Evolutionary conservation across 1,284 basidiomycete genomes (phyloP).

Genomic region (Cronartium ribicola): DNA sequence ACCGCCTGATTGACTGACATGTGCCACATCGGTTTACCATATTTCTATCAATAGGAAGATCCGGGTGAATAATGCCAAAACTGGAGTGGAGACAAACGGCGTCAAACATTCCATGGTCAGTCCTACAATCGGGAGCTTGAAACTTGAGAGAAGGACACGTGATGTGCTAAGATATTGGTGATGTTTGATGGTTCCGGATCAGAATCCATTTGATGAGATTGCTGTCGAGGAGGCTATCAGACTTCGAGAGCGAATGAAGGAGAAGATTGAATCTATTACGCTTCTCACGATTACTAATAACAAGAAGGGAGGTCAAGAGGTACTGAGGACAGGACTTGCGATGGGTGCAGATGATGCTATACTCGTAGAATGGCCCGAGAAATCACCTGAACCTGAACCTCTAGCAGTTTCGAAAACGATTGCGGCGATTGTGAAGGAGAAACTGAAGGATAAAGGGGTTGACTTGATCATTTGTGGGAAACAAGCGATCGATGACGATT

Average conservation of each 20-base stretch:
- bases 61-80: slow-evolving; percentile 83
- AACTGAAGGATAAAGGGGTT: slow-evolving; percentile 60
- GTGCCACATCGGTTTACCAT: background rate
- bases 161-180: slow-evolving; percentile 9
- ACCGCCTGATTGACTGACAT: slow-evolving; percentile 8
- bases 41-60: slow-evolving; percentile 67
- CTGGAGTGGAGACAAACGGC: slow-evolving; percentile 84
- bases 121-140: background rate
- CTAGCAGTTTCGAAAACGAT: slow-evolving; percentile 81
- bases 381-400: slow-evolving; percentile 67
- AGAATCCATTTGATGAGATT: slow-evolving; percentile 56
- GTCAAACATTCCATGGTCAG: slow-evolving; percentile 93
- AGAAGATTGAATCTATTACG: slow-evolving; percentile 74
- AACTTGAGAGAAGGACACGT: background rate
- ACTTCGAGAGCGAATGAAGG: slow-evolving; percentile 72
- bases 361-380: slow-evolving; percentile 79
- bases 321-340: slow-evolving; percentile 88
- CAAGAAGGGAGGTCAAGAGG: slow-evolving; percentile 70
- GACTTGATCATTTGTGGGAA: slow-evolving; percentile 97
- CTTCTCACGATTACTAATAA: slow-evolving; percentile 88
- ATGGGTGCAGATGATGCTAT: slow-evolving; percentile 95
- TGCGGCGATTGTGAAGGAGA: slow-evolving; percentile 62
- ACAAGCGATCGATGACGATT: slow-evolving; percentile 96
- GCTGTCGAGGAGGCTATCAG: slow-evolving; percentile 97
- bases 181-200: slow-evolving; percentile 8